Evolutionary conservation across 2,329 filamentous ascomycete genomes (phyloP).

Genomic region (Cladosporium sp.): DNA sequence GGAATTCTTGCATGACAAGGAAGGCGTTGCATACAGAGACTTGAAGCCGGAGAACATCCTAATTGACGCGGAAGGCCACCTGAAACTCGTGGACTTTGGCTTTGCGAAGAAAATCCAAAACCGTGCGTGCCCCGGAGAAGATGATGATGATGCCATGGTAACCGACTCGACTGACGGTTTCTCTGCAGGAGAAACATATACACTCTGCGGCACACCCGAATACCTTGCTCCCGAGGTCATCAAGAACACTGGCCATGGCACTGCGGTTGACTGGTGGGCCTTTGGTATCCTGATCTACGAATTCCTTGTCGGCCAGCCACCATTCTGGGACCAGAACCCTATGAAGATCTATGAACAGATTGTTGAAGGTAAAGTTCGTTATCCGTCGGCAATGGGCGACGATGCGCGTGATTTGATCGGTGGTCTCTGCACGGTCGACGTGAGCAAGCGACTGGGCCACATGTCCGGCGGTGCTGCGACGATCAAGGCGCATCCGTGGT

Average conservation of each 20-base stretch:
- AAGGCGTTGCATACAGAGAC: slow-evolving; percentile 76
- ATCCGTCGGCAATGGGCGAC: slow-evolving; percentile 63
- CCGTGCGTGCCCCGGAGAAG: slow-evolving; percentile 30
- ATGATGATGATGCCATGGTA: slow-evolving; percentile 20
- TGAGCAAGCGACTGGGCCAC: slow-evolving; percentile 72
- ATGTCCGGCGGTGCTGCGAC: slow-evolving; percentile 66
- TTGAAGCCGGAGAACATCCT: slow-evolving; percentile 80
- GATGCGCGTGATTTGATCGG: slow-evolving; percentile 71
- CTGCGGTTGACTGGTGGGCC: slow-evolving; percentile 83
- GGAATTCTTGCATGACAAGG: slow-evolving; percentile 73
- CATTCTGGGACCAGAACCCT: slow-evolving; percentile 82
- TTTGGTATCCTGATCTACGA: slow-evolving; percentile 80
- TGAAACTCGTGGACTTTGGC: slow-evolving; percentile 80
- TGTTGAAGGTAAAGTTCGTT: slow-evolving; percentile 70
- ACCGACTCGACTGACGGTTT: slow-evolving; percentile 11
- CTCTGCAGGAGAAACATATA: slow-evolving; percentile 64
- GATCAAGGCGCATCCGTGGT: slow-evolving; percentile 74
- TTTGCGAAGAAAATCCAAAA: slow-evolving; percentile 74
- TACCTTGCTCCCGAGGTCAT: slow-evolving; percentile 83
- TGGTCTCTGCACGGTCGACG: slow-evolving; percentile 72
- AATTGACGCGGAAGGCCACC: slow-evolving; percentile 70
- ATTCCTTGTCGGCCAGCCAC: slow-evolving; percentile 77
- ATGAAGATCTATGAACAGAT: slow-evolving; percentile 84
- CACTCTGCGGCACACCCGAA: slow-evolving; percentile 76
- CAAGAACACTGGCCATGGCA: slow-evolving; percentile 68